Evolutionary conservation across 352 stramenopile genomes (phyloP), one percentile per base, ranked within the genome.

Genomic region (Pythium phragmiticola): DNA sequence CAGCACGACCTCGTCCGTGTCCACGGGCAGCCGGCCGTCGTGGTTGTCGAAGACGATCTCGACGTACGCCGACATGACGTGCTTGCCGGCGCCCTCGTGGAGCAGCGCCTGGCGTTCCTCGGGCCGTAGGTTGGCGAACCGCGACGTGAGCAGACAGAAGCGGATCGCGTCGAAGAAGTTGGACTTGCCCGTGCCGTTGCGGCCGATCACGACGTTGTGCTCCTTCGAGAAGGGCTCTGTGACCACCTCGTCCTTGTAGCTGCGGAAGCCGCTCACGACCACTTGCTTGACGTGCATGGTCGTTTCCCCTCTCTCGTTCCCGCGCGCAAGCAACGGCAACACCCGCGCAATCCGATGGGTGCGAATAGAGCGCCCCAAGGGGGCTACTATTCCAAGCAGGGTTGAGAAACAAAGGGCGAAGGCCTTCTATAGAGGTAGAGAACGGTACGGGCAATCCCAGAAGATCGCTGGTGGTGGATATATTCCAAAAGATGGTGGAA

Each of bases 141-240:
- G 92, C 68, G 90, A 90, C 47, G 94, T 94, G 7, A 98, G 75
- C 47, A 99, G 77, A 5, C 97, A 97, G 71, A 99, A 99, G 82
- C 98, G 96, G 69, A 99, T 98, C 46, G 98, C 98, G 73, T 99
- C 96, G 74, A 99, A 99, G 60, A 99, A 97, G 78, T 99, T 99
- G 59, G 84, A 97, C 70, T 99, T 99, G 57, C 96, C 96, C 37
- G 80, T 95, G 60, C 96, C 96, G 70, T 99, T 99, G 59, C 97
- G 78, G 13, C 98, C 98, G 37, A 99, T 97, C 37, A 99, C 97
- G 28, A 96, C 94, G 73, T 99, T 99, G 59, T 96, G 88, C 68
- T 98, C 81, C 54, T 92, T 75, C 68, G 95, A 98, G 77, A 98
- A 99, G 41, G 80, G 80, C 53, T 95, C 89, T 28, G 96, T 92